phyloP scores from a whole-genome alignment of 2,329 filamentous ascomycete genomes.

The Lasiodiplodia gonubiensis region DNA sequence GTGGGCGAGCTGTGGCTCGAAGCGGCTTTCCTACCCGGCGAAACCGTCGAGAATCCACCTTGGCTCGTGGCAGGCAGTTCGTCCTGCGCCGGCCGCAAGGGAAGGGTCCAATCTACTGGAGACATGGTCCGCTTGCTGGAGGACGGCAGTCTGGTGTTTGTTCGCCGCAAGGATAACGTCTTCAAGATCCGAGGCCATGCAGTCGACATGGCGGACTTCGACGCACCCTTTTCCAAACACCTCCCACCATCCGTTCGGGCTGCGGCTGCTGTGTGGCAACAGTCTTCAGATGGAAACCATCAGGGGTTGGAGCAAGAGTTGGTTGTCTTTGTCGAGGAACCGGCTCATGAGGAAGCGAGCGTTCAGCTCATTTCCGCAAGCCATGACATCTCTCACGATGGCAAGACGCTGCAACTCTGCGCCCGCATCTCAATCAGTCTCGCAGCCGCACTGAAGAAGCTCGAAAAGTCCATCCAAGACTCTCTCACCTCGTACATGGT shows the following conservation, averaged over 20 bases:
- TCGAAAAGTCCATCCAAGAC: conserved; percentile 28
- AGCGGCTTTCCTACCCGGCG: conserved; percentile 40
- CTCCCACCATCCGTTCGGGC: neutral
- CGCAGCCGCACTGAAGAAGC: conserved; percentile 3
- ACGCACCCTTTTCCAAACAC: conserved; percentile 46
- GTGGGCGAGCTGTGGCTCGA: conserved; percentile 51
- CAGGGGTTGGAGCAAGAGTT: neutral
- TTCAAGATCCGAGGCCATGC: conserved; percentile 28
- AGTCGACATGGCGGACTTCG: conserved; percentile 43
- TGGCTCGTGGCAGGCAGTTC: conserved; percentile 47
- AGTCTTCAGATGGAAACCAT: neutral
- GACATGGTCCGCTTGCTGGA: conserved; percentile 45
- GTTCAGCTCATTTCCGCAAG: neutral
- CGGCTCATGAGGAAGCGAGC: neutral
- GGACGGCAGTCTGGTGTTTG: conserved; percentile 42
- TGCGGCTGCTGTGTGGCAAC: neutral
- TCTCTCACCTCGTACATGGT: conserved; percentile 47
- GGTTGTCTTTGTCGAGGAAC: neutral
- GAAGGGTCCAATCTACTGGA: conserved; percentile 43
- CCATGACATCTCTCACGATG: neutral
- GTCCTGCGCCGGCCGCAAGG: neutral
- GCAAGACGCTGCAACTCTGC: neutral
- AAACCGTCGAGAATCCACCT: conserved; percentile 38
- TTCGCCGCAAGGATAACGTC: conserved; percentile 32
- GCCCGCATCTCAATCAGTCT: neutral